A percentile compares a stretch with the other conserved stretches of the same genome.
These are phyloP conservation scores for Periconia sp. DNA, from an alignment of 2,329 filamentous ascomycete genomes.

Conservation along the genomic window DNA sequence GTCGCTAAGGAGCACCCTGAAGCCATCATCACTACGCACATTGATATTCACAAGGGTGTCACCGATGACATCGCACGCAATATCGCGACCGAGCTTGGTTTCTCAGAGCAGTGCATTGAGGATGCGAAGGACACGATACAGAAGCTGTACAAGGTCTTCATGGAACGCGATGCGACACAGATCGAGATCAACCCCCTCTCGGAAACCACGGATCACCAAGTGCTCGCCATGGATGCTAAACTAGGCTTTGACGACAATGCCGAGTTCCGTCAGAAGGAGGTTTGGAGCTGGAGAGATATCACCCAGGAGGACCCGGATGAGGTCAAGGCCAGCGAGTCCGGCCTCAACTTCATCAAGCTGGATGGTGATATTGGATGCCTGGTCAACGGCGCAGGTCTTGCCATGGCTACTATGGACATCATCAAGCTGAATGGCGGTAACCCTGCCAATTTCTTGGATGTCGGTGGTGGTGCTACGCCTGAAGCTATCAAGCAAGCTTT, in stretches of 20 bases:
- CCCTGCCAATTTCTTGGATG: constrained; percentile 98
- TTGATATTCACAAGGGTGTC: constrained; percentile 93
- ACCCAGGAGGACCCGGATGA: constrained; percentile 97
- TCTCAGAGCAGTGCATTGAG: constrained; percentile 96
- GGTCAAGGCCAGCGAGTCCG: constrained; percentile 91
- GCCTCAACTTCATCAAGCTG: constrained; percentile 99
- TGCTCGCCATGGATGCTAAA: constrained; percentile 99
- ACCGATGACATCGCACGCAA: constrained; percentile 92
- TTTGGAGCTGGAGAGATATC: constrained; percentile 92
- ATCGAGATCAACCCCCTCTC: constrained; percentile 99
- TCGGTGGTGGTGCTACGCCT: constrained; percentile 95
- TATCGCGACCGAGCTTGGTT: constrained; percentile 91
- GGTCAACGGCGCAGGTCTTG: constrained; percentile 97
- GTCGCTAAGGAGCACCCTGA: constrained; percentile 98
- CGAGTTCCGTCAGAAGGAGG: constrained; percentile 95
- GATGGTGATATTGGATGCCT: constrained; percentile 99
- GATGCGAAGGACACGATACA: constrained; percentile 96
- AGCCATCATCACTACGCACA: constrained; percentile 90
- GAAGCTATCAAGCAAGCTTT: constrained; percentile 97
- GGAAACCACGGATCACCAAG: constrained; percentile 97
- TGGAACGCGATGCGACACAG: constrained; percentile 97
- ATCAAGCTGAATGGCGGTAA: constrained; percentile 98
- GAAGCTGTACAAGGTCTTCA: constrained; percentile 98
- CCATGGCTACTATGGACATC: constrained; percentile 99
- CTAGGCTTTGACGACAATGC: constrained; percentile 99